Base-by-base conservation (phyloP, 306 rosid species). In the Hippophae gyantsensis region DNA sequence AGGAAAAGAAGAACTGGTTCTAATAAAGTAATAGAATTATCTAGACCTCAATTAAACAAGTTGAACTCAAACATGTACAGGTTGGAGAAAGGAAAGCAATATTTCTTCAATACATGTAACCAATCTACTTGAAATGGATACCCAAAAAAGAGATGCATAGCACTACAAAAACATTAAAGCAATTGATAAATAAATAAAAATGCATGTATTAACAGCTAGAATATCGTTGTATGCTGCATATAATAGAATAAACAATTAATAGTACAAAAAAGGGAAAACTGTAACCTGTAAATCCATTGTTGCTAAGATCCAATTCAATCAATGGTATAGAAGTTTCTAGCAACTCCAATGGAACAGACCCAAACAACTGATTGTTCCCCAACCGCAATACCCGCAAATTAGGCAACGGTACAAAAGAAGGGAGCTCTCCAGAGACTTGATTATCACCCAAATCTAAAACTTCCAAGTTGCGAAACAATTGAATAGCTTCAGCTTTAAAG, bases 211-310 rank as follows among this genome's bases (percentile, higher is more conserved):
- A 27, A 27, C 4, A 27, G 38, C 38, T 27, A 27, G 3, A 27
- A 27, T 1, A 2, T 27, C 38, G 38, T 27, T 27, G 2, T 2
- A 3, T 3, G 38, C 38, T 27, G 38, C 38, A 27, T 27, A 27
- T 27, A 27, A 2, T 49, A 49, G 12, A 49, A 49, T 13, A 49
- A 3, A 27, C 4, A 11, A 41, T 43, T 3, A 23, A 9, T 41
- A 3, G 11, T 9, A 41, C 27, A 51, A 51, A 65, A 60, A 46
- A 75, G 67, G 45, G 45, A 9, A 41, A 59, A 43, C 18, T 43
- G 44, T 69, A 76, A 92, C 98, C 98, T 52, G 92, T 87, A 67
- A 92, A 87, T 9, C 82, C 95, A 69, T 92, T 92, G 78, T 67
- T 60, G 41, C 98, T 81, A 44, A 92, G 96, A 87, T 92, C 92